A percentile compares a stretch with the other conserved stretches of the same genome.
These are phyloP conservation scores for Melocanna baccifera DNA, from an alignment of 176 grass and related monocot genomes.

Conservation along the genomic window DNA sequence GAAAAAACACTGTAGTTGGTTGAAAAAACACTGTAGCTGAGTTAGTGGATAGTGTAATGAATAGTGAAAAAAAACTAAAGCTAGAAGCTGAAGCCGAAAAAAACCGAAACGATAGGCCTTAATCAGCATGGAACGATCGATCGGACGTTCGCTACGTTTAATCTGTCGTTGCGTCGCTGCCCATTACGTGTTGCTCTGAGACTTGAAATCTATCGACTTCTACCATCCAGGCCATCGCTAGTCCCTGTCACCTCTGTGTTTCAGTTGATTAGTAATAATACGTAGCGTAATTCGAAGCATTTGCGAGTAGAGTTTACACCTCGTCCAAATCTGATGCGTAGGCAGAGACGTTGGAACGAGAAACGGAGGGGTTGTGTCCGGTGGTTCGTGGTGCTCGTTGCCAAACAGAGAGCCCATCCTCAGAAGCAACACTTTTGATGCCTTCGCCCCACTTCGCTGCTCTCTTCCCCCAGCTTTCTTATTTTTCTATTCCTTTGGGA, in stretches of 20 bases:
- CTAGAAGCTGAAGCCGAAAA: too few relatives aligned
- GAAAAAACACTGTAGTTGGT: too few relatives aligned
- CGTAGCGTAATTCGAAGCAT: background rate
- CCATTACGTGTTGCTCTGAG: background rate
- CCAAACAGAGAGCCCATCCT: background rate
- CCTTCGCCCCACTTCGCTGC: background rate
- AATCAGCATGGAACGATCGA: background rate
- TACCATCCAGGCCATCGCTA: background rate
- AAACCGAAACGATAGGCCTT: too few relatives aligned
- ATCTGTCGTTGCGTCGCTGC: background rate
- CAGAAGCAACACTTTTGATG: background rate
- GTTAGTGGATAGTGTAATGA: too few relatives aligned
- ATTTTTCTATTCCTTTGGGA: slow-evolving; percentile 36
- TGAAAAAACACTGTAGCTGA: too few relatives aligned
- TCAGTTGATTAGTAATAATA: background rate
- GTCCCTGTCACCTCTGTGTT: background rate
- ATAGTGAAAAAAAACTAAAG: too few relatives aligned
- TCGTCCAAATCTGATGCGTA: slow-evolving; percentile 1
- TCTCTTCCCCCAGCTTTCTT: background rate
- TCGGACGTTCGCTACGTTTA: background rate
- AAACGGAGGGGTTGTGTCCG: background rate
- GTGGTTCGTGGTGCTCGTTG: background rate
- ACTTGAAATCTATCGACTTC: background rate
- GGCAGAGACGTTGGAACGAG: background rate
- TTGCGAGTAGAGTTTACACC: background rate